Evolutionary conservation across 2,329 filamentous ascomycete genomes (phyloP).

Genomic region (Verticillium klebahnii): DNA sequence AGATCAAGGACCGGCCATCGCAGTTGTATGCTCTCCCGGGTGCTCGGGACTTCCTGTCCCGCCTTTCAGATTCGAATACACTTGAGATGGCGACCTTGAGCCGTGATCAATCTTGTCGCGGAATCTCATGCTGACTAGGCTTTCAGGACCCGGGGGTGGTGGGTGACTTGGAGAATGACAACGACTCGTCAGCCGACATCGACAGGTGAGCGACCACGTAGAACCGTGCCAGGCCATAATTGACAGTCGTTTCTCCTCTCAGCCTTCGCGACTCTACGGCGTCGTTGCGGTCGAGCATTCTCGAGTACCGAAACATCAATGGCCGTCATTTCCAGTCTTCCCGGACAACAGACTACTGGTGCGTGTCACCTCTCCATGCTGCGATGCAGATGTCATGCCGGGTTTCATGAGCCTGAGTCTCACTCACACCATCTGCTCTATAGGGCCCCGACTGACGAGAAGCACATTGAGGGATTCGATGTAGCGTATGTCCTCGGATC

Average conservation of each 20-base stretch:
- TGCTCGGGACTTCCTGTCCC: neutral
- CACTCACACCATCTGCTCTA: neutral
- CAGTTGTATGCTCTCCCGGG: neutral
- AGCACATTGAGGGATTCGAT: conserved; percentile 14
- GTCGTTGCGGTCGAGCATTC: conserved; percentile 25
- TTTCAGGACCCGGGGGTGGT: neutral
- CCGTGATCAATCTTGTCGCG: neutral
- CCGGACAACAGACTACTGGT: conserved; percentile 21
- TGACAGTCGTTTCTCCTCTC: neutral
- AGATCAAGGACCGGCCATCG: neutral
- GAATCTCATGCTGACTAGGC: neutral
- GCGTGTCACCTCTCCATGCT: neutral
- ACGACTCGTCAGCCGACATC: neutral
- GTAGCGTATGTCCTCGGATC: conserved; percentile 2
- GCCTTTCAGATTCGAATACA: too few species aligned
- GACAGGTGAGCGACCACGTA: neutral
- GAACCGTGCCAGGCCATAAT: neutral
- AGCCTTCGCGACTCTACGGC: conserved; percentile 17
- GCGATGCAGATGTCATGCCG: neutral
- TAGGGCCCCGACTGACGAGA: conserved; percentile 14
- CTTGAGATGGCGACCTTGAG: neutral
- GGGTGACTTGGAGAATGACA: neutral
- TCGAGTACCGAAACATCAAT: conserved; percentile 25
- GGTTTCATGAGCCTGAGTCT: neutral
- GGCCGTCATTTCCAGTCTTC: conserved; percentile 25